Base-by-base conservation (phyloP, 1,139 yeast species). In the Saccharomyces pastorianus region DNA sequence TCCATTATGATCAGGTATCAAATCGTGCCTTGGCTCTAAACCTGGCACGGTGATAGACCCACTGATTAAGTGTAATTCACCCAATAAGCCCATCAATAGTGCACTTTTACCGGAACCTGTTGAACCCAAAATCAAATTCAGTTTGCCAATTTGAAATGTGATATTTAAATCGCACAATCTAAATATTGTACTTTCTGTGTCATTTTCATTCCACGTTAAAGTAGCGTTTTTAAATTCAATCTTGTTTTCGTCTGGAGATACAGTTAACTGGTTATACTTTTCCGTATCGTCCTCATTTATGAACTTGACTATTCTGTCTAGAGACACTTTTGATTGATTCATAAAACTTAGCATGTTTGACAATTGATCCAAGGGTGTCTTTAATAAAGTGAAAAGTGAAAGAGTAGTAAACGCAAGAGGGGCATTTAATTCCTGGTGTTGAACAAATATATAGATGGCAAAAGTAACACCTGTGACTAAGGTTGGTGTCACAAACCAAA, bases 81-180 rank as follows among this genome's bases (percentile, higher is more conserved):
- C 96, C 49, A 89, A 77, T 51, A 89, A 75, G 8, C 96, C 96
- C 73, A 88, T 75, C 58, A 89, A 76, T 60, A 89, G 71, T 0
- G 96, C 88, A 4, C 95, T 85, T 69, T 89, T 89, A 69, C 96
- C 96, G 1, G 93, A 71, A 57, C 96, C 96, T n/a, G 96, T 89
- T 14, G 95, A 84, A 41, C 96, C 96, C 64, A 88, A 79, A 58
- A 89, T 75, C 23, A 89, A 87, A 61, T 88, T 88, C 64, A 89
- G 74, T 64, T 85, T 80, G n/a, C 86, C 90, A 46, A 76, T 73
- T 60, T 76, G 76, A 71, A 89, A 89, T 23, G 74, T 74, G 56
- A 88, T 69, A 60, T 83, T 73, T 54, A 89, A 66, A 64, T 88
- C 86, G 4, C 42, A 38, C 6, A 38, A 38, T 64, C 87, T 80